Base-by-base conservation (phyloP, 1,284 basidiomycete genomes). In the Psilocybe mexicana region DNA sequence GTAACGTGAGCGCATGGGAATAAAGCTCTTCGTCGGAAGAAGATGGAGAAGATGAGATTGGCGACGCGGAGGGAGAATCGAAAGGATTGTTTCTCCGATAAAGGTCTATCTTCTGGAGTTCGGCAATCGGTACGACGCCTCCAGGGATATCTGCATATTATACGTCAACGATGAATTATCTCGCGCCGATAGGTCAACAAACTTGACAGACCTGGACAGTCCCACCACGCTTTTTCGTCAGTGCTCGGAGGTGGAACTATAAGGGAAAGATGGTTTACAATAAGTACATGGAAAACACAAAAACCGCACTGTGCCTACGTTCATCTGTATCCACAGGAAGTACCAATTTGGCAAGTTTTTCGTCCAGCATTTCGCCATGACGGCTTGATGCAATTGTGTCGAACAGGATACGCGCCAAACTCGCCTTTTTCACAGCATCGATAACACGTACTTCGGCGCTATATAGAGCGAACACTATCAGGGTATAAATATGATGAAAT, bases 11-110 rank as follows among this genome's bases (percentile, higher is more conserved):
- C 5, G 87, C 88, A 64, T 88, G 81, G 47, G 83, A 83, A 71
- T 88, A 93, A 11, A 93, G 73, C 65, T 92, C 90, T 69, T 93
- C 90, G 61, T 93, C 91, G 1, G 91, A 92, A 14, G 88, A 88
- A 6, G 90, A 87, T 18, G 86, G 89, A 0, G 90, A 92, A 6
- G 86, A 83, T 6, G 84, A 86, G 28, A 86, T 67, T 6, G 86
- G 80, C 0, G 88, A 88, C 54, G 84, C 81, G 43, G 70, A 70
- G 7, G 84, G 79, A 23, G 86, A 88, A 65, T 87, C 84, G 63
- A 91, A 92, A 2, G 90, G 90, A 68, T 92, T 90, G 40, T 73
- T 70, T 48, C 72, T 72, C 40, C 68, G 69, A 26, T 69, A 70
- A 36, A 67, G 64, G 51, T 74, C 66, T 23, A 75, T 57, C 43